Conservation (phyloP, 2,329 filamentous ascomycete species). For the Botrytis hyacinthi region DNA sequence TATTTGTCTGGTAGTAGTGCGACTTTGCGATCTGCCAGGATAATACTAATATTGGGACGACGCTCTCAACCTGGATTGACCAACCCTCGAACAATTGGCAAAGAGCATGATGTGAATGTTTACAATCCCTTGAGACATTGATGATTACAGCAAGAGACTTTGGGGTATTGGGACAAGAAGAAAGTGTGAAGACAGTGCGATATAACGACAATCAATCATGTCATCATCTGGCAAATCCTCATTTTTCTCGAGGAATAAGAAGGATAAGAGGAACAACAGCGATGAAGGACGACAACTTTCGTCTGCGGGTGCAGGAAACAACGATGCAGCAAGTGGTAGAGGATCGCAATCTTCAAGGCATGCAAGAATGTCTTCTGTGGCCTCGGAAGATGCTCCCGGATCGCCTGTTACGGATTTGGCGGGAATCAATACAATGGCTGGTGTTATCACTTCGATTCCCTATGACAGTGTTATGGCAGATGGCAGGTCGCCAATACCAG, state of each 20-base stretch:
- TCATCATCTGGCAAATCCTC: constrained; percentile 43
- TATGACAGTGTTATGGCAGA: constrained; percentile 71
- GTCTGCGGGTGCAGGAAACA: constrained; percentile 45
- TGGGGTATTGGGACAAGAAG: constrained; percentile 25
- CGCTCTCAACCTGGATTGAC: neutral
- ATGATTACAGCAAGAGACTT: constrained; percentile 29
- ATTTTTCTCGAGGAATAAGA: constrained; percentile 86
- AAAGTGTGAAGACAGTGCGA: constrained; percentile 19
- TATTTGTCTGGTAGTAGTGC: constrained; percentile 27
- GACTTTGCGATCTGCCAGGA: constrained; percentile 11
- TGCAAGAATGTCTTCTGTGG: constrained; percentile 67
- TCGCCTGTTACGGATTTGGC: constrained; percentile 59
- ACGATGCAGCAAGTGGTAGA: constrained; percentile 59
- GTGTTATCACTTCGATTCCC: constrained; percentile 83
- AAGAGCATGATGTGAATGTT: constrained; percentile 34
- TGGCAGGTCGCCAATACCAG: constrained; percentile 65
- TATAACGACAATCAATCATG: constrained; percentile 24
- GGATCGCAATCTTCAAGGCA: constrained; percentile 73
- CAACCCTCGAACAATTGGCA: constrained; percentile 25
- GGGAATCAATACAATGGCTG: constrained; percentile 71
- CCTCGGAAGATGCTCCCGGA: constrained; percentile 67
- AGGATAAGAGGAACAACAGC: constrained; percentile 63
- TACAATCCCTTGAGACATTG: constrained; percentile 31
- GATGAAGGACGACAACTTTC: constrained; percentile 54
- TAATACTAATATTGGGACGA: constrained; percentile 13